Evolutionary conservation across 106 monocot species (phyloP).

Genomic region (Ottelia alismoides): DNA sequence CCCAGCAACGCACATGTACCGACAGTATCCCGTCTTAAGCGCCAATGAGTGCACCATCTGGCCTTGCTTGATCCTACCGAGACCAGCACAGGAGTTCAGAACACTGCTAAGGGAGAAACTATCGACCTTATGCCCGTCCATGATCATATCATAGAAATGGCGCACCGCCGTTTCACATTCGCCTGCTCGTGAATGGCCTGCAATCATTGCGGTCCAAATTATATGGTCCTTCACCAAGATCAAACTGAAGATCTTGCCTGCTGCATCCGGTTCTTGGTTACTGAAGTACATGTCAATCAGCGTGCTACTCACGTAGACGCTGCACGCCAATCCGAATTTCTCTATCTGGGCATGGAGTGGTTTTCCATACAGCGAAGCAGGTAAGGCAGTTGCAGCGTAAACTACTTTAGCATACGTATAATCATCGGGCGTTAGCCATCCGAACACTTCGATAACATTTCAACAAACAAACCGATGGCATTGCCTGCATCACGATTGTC

Average conservation of each 20-base stretch:
- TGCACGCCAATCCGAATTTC: slow-evolving; percentile 38
- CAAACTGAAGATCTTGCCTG: slow-evolving; percentile 32
- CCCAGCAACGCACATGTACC: slow-evolving; percentile 45
- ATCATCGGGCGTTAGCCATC: slow-evolving; percentile 22
- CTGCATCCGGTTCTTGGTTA: slow-evolving; percentile 43
- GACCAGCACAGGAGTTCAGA: slow-evolving; percentile 56
- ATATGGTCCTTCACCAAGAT: slow-evolving; percentile 43
- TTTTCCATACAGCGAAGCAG: slow-evolving; percentile 38
- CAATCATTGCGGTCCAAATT: slow-evolving; percentile 84
- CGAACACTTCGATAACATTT: slow-evolving; percentile 10
- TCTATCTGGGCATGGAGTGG: slow-evolving; percentile 54
- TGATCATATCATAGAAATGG: slow-evolving; percentile 48
- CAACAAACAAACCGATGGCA: slow-evolving; percentile 29
- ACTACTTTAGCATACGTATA: slow-evolving; percentile 38
- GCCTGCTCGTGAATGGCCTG: slow-evolving; percentile 49
- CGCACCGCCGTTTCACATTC: slow-evolving; percentile 46
- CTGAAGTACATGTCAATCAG: slow-evolving; percentile 79
- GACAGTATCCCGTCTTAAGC: slow-evolving; percentile 54
- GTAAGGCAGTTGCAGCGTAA: slow-evolving; percentile 31
- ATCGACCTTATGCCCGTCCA: slow-evolving; percentile 56
- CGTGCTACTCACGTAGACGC: slow-evolving; percentile 52
- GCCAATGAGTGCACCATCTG: slow-evolving; percentile 51
- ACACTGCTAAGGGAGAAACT: slow-evolving; percentile 73
- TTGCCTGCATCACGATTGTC: slow-evolving; percentile 13
- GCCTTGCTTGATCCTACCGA: slow-evolving; percentile 52